Evolutionary conservation across 768 basidiomycete species (phyloP).

Genomic region (Tricholoma sp.): DNA sequence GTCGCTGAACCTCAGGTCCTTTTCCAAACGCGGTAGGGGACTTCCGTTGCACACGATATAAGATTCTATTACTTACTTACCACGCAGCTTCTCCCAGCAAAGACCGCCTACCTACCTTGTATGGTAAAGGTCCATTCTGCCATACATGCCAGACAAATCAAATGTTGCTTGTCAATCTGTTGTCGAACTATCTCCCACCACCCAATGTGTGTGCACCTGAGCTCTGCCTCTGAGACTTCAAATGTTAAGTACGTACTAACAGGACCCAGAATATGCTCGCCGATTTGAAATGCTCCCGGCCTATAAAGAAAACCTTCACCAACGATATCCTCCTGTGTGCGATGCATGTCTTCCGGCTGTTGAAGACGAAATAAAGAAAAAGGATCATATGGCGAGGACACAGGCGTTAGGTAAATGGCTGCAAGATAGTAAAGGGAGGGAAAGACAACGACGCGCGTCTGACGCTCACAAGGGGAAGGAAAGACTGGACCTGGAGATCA

Average conservation of each 20-base stretch:
- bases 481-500: slow-evolving; percentile 43
- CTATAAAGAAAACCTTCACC: slow-evolving; percentile 71
- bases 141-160: slow-evolving; percentile 92
- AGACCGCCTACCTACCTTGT: slow-evolving; percentile 61
- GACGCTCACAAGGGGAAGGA: slow-evolving; percentile 35
- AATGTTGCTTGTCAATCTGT: slow-evolving; percentile 75
- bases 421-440: slow-evolving; percentile 61
- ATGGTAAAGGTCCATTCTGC: slow-evolving; percentile 69
- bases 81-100: slow-evolving; percentile 60
- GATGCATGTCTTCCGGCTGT: slow-evolving; percentile 68
- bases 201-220: slow-evolving; percentile 51
- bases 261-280: slow-evolving; percentile 71
- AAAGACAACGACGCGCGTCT: slow-evolving; percentile 45
- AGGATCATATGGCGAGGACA: slow-evolving; percentile 78
- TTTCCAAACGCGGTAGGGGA: slow-evolving; percentile 63
- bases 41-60: neutral
- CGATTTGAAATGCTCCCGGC: slow-evolving; percentile 61
- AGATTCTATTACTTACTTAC: neutral
- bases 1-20: slow-evolving; percentile 60
- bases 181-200: slow-evolving; percentile 84
- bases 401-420: slow-evolving; percentile 72
- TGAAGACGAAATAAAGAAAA: slow-evolving; percentile 73
- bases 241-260: slow-evolving; percentile 6
- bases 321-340: slow-evolving; percentile 88
- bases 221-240: neutral